Percentiles rank a stretch among this genome's conserved stretches.
These are phyloP conservation scores for Phytophthora colocasiae DNA, from an alignment of 352 stramenopile species.

Conservation along the genomic window DNA sequence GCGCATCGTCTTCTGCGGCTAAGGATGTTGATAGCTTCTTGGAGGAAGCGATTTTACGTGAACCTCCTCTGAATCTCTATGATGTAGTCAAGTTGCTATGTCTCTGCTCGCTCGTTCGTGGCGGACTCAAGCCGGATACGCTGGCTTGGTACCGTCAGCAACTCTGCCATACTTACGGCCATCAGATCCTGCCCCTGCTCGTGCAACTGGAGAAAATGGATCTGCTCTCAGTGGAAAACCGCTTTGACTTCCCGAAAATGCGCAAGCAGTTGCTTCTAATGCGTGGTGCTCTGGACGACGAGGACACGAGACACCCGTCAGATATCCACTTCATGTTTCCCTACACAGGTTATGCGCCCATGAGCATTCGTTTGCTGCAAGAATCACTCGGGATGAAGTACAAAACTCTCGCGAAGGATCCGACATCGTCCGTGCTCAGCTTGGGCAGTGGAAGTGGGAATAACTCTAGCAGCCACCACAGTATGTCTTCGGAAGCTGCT, in stretches of 20 bases:
- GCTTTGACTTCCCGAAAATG: slow-evolving; percentile 68
- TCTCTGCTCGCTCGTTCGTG: slow-evolving; percentile 73
- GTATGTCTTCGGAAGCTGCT: slow-evolving; percentile 16
- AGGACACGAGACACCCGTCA: slow-evolving; percentile 50
- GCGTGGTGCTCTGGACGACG: slow-evolving; percentile 51
- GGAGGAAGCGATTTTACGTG: slow-evolving; percentile 72
- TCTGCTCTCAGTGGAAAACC: slow-evolving; percentile 62
- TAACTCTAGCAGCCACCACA: slow-evolving; percentile 27
- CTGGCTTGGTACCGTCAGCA: slow-evolving; percentile 77
- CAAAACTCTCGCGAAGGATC: slow-evolving; percentile 52
- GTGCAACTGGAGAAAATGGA: slow-evolving; percentile 80
- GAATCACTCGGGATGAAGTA: slow-evolving; percentile 74
- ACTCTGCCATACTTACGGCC: slow-evolving; percentile 86
- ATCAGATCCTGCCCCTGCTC: slow-evolving; percentile 71
- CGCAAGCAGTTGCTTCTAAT: slow-evolving; percentile 53
- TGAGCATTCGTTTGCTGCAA: slow-evolving; percentile 86
- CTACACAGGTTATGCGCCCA: slow-evolving; percentile 84
- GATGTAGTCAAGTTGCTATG: slow-evolving; percentile 84
- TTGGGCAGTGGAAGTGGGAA: slow-evolving; percentile 30
- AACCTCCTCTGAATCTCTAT: slow-evolving; percentile 72
- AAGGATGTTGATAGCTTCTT: slow-evolving; percentile 75
- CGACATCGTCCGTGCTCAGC: slow-evolving; percentile 37
- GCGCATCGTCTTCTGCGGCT: slow-evolving; percentile 39
- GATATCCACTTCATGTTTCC: slow-evolving; percentile 91
- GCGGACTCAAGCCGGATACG: slow-evolving; percentile 63